Conservation (phyloP, 345 rosid genomes). For the Boechera divaricarpa region DNA sequence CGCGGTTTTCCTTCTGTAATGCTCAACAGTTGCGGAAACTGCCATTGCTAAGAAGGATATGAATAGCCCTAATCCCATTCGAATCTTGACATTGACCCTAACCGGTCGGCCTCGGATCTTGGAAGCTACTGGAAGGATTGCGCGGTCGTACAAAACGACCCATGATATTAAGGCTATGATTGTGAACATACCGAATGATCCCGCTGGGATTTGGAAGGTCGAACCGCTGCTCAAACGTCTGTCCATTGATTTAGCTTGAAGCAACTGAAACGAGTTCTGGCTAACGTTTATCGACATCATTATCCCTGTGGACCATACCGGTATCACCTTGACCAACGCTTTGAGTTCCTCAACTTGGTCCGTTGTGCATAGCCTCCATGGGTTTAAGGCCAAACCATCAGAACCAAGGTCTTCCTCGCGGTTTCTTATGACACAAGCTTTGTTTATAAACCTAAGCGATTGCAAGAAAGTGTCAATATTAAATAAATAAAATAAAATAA, state of each 20-base stretch:
- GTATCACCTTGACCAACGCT: constrained; percentile 68
- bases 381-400: constrained; percentile 64
- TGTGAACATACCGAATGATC: constrained; percentile 63
- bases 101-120: constrained; percentile 67
- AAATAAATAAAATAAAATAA: not conserved
- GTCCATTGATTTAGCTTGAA: constrained; percentile 79
- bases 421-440: constrained; percentile 65
- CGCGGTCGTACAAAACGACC: constrained; percentile 75
- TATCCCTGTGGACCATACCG: constrained; percentile 81
- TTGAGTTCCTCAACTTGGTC: constrained; percentile 86
- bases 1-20: constrained; percentile 63
- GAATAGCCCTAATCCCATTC: constrained; percentile 78
- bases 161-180: constrained; percentile 55
- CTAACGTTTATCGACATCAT: constrained; percentile 64
- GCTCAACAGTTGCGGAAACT: constrained; percentile 64
- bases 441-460: constrained; percentile 68
- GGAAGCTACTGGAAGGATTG: constrained; percentile 71
- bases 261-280: constrained; percentile 72
- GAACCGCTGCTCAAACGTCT: constrained; percentile 53
- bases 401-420: constrained; percentile 57
- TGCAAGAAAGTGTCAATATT: constrained; percentile 11
- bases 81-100: constrained; percentile 53
- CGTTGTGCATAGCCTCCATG: constrained; percentile 81
- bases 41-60: constrained; percentile 66
- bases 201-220: constrained; percentile 77